Percentiles rank a stretch among this genome's conserved stretches.
Conservation (phyloP, 1,139 yeast genomes). For the Pichia sp. region DNA sequence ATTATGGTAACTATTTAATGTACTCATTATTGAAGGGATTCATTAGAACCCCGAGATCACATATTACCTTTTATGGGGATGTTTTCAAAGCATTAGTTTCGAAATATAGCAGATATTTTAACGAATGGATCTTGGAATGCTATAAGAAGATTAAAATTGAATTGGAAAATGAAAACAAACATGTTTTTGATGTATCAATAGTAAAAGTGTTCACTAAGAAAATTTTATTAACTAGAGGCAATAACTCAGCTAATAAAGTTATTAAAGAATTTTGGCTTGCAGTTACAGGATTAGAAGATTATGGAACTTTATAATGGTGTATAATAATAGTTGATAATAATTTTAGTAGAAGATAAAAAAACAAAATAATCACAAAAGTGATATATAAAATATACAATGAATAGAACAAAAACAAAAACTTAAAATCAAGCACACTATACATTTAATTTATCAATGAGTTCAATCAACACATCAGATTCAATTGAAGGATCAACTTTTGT, state of each 20-base stretch:
- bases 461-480: conserved; percentile 57
- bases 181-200: conserved; percentile 1
- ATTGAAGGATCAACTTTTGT: conserved; percentile 50
- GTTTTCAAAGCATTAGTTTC: conserved; percentile 48
- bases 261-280: conserved; percentile 62
- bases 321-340: neutral
- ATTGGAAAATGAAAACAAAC: conserved; percentile 12
- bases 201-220: conserved; percentile 43
- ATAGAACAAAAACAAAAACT: neutral
- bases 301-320: conserved; percentile 20
- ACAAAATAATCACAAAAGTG: neutral
- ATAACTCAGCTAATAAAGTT: conserved; percentile 48
- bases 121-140: conserved; percentile 39
- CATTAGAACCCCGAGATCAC: conserved; percentile 51
- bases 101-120: conserved; percentile 44
- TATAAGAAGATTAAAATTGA: conserved; percentile 30
- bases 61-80: conserved; percentile 50
- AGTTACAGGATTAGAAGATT: conserved; percentile 44
- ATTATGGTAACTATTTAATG: conserved; percentile 36
- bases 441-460: conserved; percentile 40
- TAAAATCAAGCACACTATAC: conserved; percentile 16
- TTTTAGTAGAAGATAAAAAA: neutral
- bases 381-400: neutral
- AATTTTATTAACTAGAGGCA: conserved; percentile 58
- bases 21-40: conserved; percentile 31